Conservation (phyloP, 805 yeast species). For the Ascoidea tarda region DNA sequence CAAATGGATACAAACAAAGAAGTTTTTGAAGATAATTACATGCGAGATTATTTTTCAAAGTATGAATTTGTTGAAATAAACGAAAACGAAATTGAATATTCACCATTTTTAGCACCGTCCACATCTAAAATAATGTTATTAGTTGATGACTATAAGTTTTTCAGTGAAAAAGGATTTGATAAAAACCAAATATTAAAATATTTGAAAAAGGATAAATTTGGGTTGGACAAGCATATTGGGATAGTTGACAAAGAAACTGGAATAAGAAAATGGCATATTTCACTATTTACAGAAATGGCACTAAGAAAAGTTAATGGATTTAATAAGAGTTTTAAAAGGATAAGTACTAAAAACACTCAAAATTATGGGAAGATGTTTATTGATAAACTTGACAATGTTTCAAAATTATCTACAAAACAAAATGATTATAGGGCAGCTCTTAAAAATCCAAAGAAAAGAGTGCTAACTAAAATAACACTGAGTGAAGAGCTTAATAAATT, state of each 20-base stretch:
- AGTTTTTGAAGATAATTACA: constrained; percentile 44
- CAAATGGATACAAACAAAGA: constrained; percentile 16
- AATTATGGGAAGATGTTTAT: constrained; percentile 2
- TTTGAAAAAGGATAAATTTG: constrained; percentile 10
- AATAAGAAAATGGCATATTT: constrained; percentile 20
- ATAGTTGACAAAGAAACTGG: background rate
- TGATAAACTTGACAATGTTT: constrained; percentile 1
- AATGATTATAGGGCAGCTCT: too few species aligned
- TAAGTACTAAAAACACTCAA: constrained; percentile 6
- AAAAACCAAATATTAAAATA: background rate
- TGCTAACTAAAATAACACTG: too few species aligned
- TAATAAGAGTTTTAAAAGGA: constrained; percentile 2
- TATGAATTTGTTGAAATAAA: constrained; percentile 31
- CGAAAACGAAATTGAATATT: constrained; percentile 21
- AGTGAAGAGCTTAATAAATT: too few species aligned
- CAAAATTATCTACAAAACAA: too few species aligned
- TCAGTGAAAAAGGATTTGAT: constrained; percentile 6
- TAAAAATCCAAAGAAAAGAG: too few species aligned
- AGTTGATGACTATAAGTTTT: constrained; percentile 10
- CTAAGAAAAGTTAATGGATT: constrained; percentile 15
- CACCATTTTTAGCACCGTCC: constrained; percentile 20
- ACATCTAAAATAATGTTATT: background rate
- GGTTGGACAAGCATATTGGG: constrained; percentile 16
- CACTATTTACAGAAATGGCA: constrained; percentile 21
- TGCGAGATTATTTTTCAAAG: constrained; percentile 38